phyloP scores from a whole-genome alignment of 495 filamentous ascomycete species.

The Trichoderma virens region DNA sequence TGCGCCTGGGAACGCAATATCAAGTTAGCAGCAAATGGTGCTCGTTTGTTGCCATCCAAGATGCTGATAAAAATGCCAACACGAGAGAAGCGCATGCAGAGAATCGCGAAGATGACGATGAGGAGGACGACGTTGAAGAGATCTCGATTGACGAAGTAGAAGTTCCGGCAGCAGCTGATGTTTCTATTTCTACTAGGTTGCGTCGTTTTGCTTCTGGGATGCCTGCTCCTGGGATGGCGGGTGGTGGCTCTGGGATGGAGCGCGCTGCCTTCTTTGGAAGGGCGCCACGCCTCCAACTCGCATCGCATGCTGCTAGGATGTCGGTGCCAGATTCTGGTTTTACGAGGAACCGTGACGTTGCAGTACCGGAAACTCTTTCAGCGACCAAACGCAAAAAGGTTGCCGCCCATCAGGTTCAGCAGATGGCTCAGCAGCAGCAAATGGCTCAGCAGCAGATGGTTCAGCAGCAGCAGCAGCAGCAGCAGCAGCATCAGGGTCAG shows the following conservation, averaged over 20 bases:
- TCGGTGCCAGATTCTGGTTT: too few species aligned
- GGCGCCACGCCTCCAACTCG: too few species aligned
- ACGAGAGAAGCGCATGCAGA: constrained; percentile 11
- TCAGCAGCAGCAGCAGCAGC: not conserved
- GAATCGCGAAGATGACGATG: not conserved
- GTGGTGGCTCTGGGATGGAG: too few species aligned
- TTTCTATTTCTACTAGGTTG: too few species aligned
- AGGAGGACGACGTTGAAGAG: not conserved
- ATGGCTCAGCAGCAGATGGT: not conserved
- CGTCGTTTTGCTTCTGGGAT: too few species aligned
- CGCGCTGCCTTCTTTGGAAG: too few species aligned
- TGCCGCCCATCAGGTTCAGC: not conserved
- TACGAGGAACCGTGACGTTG: not conserved
- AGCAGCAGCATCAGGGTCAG: too few species aligned
- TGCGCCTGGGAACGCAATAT: constrained; percentile 53
- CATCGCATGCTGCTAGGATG: too few species aligned
- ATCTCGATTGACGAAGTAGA: not conserved
- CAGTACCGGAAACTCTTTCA: not conserved
- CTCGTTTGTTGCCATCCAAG: constrained; percentile 60
- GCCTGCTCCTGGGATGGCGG: too few species aligned
- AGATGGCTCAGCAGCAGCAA: not conserved
- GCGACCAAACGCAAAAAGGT: not conserved
- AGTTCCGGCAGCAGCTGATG: not conserved
- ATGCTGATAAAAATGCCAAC: constrained; percentile 20
- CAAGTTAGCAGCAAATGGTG: constrained; percentile 62